Base-by-base conservation (phyloP, 2,329 filamentous ascomycete genomes). In the Exserohilum turcica region DNA sequence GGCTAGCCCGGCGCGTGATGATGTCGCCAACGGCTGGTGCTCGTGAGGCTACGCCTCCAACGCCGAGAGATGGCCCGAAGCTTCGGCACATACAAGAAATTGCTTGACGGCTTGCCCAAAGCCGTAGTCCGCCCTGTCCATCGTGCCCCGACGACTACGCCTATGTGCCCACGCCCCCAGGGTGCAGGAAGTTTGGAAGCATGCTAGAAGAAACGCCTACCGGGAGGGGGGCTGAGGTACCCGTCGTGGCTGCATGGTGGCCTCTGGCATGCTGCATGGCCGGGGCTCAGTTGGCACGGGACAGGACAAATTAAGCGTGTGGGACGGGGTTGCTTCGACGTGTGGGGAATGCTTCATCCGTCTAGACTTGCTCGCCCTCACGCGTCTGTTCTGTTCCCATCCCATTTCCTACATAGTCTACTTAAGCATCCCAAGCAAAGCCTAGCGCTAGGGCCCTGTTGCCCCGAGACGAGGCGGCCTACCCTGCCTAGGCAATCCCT, bases 61-160 rank as follows among this genome's bases (percentile, higher is more conserved):
- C 29, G 52, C 46, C 47, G 46, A 37, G 40, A 43, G 24, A 44
- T 37, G 31, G 27, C 35, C 52, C 52, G 52, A 38, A 49, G 39
- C 46, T 44, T 49, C 38, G 40, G 40, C 40, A 19, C 16, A 27
- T 12, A 18, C 15, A 42, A 51, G 35, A 52, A 31, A 44, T 48
- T 40, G 49, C 49, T 53, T 56, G 27, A 15, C 54, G 54, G 54
- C 31, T 45, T 56, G 36, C 54, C 40, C 19, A 43, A 53, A 53
- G 38, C 43, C 48, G 53, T 52, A 56, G 33, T 43, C 18, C 48
- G 32, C 42, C 27, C 24, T 32, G 29, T 28, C 21, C 12, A 27
- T 45, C 40, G 6, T 39, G 10, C 27, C 13, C 8, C 13, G 13
- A 16, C n/a, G n/a, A n/a, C n/a, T n/a, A n/a, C n/a, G n/a, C n/a